Evolutionary conservation across 202 grass and related monocot genomes (phyloP).

Genomic region (Saccharum hybrid): DNA sequence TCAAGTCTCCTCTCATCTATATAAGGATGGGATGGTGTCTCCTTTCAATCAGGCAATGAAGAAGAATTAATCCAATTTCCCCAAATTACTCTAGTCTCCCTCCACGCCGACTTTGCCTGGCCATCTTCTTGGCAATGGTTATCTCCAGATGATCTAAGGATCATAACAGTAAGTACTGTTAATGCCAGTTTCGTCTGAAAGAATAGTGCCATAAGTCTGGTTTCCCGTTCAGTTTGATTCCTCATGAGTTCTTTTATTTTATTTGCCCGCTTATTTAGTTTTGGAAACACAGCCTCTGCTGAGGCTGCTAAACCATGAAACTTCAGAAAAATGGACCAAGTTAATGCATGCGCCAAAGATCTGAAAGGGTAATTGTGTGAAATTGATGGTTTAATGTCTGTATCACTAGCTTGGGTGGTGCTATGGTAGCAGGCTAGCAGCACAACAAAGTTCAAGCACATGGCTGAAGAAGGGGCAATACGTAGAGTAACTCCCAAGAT

Average conservation of each 20-base stretch:
- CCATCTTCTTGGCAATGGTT: neutral
- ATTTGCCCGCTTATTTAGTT: constrained; percentile 2
- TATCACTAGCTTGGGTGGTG: neutral
- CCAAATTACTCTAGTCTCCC: neutral
- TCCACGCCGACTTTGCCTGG: too few relatives aligned
- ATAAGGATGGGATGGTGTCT: neutral
- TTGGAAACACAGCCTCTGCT: neutral
- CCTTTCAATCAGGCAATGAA: neutral
- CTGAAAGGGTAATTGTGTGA: neutral
- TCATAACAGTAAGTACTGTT: neutral
- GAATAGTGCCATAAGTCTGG: neutral
- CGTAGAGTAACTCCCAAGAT: neutral
- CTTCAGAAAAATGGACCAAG: neutral
- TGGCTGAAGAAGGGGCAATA: neutral
- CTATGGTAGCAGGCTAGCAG: neutral
- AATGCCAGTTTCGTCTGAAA: neutral
- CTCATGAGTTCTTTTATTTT: neutral
- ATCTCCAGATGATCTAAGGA: neutral
- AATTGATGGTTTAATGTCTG: neutral
- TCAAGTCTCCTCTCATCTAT: neutral
- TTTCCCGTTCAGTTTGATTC: neutral
- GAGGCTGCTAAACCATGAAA: constrained; percentile 21
- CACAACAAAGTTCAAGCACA: neutral
- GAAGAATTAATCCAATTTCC: neutral
- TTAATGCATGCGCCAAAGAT: neutral